Conservation (phyloP, 73 alveolate species). For the Symbiodinium natans region DNA sequence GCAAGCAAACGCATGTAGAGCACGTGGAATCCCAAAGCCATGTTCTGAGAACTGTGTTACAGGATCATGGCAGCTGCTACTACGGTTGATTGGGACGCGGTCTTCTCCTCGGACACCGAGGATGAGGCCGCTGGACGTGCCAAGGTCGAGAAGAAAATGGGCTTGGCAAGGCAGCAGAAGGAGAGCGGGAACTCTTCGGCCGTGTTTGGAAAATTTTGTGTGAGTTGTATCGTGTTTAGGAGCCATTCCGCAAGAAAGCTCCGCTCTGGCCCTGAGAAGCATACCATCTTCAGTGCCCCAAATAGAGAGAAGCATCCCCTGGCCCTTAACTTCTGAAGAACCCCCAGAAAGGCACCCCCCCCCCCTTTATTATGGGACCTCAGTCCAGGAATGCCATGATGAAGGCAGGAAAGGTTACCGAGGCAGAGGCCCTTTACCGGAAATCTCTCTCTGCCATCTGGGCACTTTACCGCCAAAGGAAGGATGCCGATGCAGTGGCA, state of each 20-base stretch:
- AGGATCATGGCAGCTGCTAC: neutral
- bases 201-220: too few relatives aligned
- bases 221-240: neutral
- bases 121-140: slow-evolving; percentile 15
- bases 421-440: slow-evolving; percentile 61
- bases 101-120: slow-evolving; percentile 86
- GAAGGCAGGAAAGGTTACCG: neutral
- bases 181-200: neutral
- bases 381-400: neutral
- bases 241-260: neutral
- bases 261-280: neutral
- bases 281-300: neutral
- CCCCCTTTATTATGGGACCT: too few relatives aligned
- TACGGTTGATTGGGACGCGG: slow-evolving; percentile 29
- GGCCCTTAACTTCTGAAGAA: neutral
- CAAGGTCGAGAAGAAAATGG: slow-evolving; percentile 25
- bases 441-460: slow-evolving; percentile 35
- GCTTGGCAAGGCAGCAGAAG: slow-evolving; percentile 4
- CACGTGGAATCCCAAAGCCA: too few relatives aligned
- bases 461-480: slow-evolving; percentile 52
- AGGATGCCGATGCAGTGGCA: slow-evolving; percentile 31
- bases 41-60: too few relatives aligned
- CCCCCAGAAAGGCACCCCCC: too few relatives aligned
- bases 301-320: neutral
- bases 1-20: too few relatives aligned